Conservation (phyloP, 2,329 filamentous ascomycete species). For the Colletotrichum filicis region DNA sequence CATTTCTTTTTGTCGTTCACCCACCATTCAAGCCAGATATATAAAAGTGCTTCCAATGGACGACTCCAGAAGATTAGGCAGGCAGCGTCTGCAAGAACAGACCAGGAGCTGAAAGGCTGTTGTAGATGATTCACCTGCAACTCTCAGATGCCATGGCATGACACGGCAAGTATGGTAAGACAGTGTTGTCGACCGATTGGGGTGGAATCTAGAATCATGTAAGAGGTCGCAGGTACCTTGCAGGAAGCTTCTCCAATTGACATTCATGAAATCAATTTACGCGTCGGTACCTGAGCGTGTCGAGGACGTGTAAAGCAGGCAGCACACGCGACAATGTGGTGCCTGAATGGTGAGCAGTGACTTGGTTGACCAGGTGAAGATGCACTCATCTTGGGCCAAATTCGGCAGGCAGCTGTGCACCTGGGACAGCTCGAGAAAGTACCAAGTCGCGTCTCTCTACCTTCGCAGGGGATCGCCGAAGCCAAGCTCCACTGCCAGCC, state of each 20-base stretch:
- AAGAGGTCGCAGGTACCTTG: not conserved
- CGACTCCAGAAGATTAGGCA: not conserved
- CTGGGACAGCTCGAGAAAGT: slow-evolving; percentile 1
- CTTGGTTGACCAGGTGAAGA: slow-evolving; percentile 21
- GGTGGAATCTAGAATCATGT: not conserved
- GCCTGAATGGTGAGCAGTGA: slow-evolving; percentile 26
- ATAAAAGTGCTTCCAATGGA: not conserved
- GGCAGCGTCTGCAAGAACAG: not conserved
- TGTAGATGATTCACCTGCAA: not conserved
- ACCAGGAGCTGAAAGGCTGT: not conserved
- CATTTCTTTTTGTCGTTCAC: not conserved
- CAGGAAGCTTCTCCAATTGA: slow-evolving; percentile 1
- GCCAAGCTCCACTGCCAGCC: slow-evolving; percentile 40
- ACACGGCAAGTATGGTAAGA: no score
- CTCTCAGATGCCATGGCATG: not conserved
- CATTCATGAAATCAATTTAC: slow-evolving; percentile 9
- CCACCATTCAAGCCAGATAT: not conserved
- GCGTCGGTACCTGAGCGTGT: slow-evolving; percentile 18
- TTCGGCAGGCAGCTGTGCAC: slow-evolving; percentile 18
- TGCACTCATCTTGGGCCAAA: slow-evolving; percentile 17
- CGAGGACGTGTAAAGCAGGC: slow-evolving; percentile 25
- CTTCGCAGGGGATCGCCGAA: slow-evolving; percentile 12
- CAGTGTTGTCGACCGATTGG: not conserved
- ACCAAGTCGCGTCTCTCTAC: slow-evolving; percentile 19
- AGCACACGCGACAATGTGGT: slow-evolving; percentile 14